Evolutionary conservation across 352 stramenopile species (phyloP).

Genomic region (Pythium volutum): DNA sequence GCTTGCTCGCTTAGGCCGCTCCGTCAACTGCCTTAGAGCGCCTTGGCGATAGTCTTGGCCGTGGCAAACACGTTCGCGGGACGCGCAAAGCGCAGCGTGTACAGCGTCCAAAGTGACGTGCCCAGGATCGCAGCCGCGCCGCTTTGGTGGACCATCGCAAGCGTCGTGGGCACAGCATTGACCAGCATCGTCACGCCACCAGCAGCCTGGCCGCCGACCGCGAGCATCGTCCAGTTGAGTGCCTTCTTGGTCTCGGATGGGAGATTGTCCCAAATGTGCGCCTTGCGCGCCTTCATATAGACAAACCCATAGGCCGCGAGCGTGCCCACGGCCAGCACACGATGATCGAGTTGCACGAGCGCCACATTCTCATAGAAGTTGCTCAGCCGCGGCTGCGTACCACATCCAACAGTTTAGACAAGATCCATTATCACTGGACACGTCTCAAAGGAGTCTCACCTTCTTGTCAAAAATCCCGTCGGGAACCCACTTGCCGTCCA

Average conservation of each 20-base stretch:
- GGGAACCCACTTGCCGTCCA: slow-evolving; percentile 90
- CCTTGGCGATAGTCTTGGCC: slow-evolving; percentile 23
- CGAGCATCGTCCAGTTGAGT: slow-evolving; percentile 49
- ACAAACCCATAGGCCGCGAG: slow-evolving; percentile 50
- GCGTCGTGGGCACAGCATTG: slow-evolving; percentile 91
- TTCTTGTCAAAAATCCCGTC: slow-evolving; percentile 54
- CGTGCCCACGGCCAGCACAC: slow-evolving; percentile 89
- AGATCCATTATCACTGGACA: too few species aligned
- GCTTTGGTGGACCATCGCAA: slow-evolving; percentile 93
- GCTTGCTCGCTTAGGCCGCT: too few species aligned
- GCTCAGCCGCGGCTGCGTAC: slow-evolving; percentile 57
- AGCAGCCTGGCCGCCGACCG: slow-evolving; percentile 70
- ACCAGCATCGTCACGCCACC: slow-evolving; percentile 95
- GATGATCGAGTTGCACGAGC: slow-evolving; percentile 96
- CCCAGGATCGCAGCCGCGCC: slow-evolving; percentile 50
- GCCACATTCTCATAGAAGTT: slow-evolving; percentile 97
- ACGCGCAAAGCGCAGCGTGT: slow-evolving; percentile 61
- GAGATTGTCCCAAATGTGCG: slow-evolving; percentile 65
- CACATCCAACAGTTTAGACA: not conserved
- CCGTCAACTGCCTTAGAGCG: too few species aligned
- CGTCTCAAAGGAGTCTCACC: slow-evolving; percentile 24
- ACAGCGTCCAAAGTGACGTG: slow-evolving; percentile 63
- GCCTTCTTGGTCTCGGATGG: slow-evolving; percentile 55
- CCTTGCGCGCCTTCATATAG: slow-evolving; percentile 54
- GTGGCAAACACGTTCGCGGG: slow-evolving; percentile 31